A percentile compares a stretch with the other conserved stretches of the same genome.
These are phyloP conservation scores for Malus asiatica DNA, from an alignment of 306 rosid genomes.

Conservation along the genomic window DNA sequence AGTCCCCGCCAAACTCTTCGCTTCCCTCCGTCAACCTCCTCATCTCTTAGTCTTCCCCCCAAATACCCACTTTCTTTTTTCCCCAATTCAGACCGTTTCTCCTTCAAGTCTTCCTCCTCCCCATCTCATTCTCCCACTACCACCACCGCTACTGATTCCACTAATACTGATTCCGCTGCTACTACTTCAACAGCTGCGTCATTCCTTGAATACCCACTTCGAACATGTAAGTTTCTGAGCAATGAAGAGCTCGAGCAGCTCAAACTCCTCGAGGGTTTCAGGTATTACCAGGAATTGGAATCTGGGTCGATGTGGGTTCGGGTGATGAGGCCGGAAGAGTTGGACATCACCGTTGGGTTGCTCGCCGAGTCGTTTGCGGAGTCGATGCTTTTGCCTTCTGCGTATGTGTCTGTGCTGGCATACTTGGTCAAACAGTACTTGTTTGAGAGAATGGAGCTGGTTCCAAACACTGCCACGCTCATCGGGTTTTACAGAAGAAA, in stretches of 20 bases:
- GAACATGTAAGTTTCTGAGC: slow-evolving; percentile 55
- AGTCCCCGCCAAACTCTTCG: slow-evolving; percentile 22
- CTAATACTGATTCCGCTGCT: background rate
- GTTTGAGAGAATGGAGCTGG: slow-evolving; percentile 42
- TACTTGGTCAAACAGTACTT: slow-evolving; percentile 73
- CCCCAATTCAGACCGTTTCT: slow-evolving; percentile 2
- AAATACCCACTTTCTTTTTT: slow-evolving; percentile 22
- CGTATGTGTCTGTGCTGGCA: slow-evolving; percentile 44
- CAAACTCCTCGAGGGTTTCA: slow-evolving; percentile 41
- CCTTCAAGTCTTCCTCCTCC: slow-evolving; percentile 46
- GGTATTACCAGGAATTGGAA: slow-evolving; percentile 41
- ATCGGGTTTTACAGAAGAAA: slow-evolving; percentile 55
- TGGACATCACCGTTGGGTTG: slow-evolving; percentile 45
- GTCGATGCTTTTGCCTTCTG: slow-evolving; percentile 56
- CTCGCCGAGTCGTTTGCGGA: slow-evolving; percentile 79
- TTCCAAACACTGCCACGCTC: slow-evolving; percentile 78
- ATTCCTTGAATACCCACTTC: slow-evolving; percentile 37
- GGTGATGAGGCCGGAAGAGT: slow-evolving; percentile 58
- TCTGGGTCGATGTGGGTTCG: slow-evolving; percentile 72
- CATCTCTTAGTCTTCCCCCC: slow-evolving; percentile 2
- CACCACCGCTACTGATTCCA: background rate
- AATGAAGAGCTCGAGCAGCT: slow-evolving; percentile 53
- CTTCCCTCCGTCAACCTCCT: slow-evolving; percentile 9
- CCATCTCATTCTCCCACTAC: slow-evolving; percentile 9
- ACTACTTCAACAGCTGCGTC: slow-evolving; percentile 1